Evolutionary conservation across 2,329 filamentous ascomycete genomes (phyloP).

Genomic region (Mycosphaerella sp.): DNA sequence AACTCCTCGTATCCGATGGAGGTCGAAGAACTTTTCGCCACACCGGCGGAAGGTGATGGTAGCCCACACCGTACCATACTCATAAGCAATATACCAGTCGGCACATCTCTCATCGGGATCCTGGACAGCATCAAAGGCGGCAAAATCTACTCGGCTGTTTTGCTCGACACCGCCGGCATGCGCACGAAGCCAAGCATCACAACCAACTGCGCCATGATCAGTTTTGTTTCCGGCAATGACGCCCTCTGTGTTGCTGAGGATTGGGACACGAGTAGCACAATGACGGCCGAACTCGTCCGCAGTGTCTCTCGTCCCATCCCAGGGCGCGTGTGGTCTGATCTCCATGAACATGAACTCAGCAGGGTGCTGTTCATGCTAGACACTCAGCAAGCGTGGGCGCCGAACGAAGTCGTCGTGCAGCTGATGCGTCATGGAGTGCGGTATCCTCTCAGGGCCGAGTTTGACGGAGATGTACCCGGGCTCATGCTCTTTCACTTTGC

Average conservation of each 20-base stretch:
- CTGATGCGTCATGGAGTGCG: conserved; percentile 3
- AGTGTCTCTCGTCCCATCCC: conserved; percentile 11
- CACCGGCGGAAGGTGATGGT: not conserved
- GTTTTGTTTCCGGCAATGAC: conserved; percentile 17
- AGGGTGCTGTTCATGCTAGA: conserved; percentile 12
- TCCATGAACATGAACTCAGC: conserved; percentile 10
- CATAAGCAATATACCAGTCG: conserved; percentile 22
- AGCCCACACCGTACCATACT: conserved; percentile 19
- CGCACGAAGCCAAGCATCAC: conserved; percentile 17
- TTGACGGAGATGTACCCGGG: not conserved
- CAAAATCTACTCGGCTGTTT: conserved; percentile 17
- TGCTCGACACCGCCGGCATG: conserved; percentile 20
- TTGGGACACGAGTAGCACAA: conserved; percentile 5
- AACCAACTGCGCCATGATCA: conserved; percentile 21
- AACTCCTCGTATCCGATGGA: conserved; percentile 2
- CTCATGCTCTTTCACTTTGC: conserved; percentile 12
- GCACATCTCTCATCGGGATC: conserved; percentile 19
- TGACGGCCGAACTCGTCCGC: conserved; percentile 4
- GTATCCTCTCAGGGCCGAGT: conserved; percentile 2
- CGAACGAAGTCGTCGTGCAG: conserved; percentile 1
- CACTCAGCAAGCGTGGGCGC: not conserved
- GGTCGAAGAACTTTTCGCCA: conserved; percentile 11
- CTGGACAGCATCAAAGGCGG: conserved; percentile 22
- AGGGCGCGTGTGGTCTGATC: not conserved
- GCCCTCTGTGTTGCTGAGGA: conserved; percentile 18